phyloP scores from a whole-genome alignment of 2,329 filamentous ascomycete species.

The Xylariales sp. region DNA sequence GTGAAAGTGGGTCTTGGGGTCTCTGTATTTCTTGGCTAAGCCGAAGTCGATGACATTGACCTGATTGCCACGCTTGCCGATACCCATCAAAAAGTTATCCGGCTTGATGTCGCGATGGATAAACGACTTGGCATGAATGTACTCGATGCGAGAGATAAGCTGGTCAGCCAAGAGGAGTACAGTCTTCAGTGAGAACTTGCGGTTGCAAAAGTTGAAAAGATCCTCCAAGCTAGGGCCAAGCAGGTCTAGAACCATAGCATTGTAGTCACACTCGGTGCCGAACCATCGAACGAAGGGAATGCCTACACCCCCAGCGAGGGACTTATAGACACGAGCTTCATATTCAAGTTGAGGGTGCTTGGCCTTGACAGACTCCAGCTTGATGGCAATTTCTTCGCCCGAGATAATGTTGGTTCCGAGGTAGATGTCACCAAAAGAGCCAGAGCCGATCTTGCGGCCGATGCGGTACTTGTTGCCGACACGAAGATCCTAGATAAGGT shows the following conservation, averaged over 20 bases:
- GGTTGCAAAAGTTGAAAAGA: slow-evolving; percentile 99
- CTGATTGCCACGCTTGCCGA: slow-evolving; percentile 98
- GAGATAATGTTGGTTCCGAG: slow-evolving; percentile 99
- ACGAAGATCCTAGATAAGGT: slow-evolving; percentile 80
- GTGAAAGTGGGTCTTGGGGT: slow-evolving; percentile 99
- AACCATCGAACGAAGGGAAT: slow-evolving; percentile 99
- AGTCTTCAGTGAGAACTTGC: slow-evolving; percentile 99
- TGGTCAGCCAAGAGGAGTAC: slow-evolving; percentile 96
- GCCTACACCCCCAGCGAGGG: slow-evolving; percentile 93
- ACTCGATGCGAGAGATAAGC: slow-evolving; percentile 98
- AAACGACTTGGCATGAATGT: slow-evolving; percentile 99
- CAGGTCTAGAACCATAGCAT: slow-evolving; percentile 98
- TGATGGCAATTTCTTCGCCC: slow-evolving; percentile 99
- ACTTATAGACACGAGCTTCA: slow-evolving; percentile 93
- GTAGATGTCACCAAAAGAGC: slow-evolving; percentile 98
- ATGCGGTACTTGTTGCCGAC: slow-evolving; percentile 99
- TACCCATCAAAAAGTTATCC: slow-evolving; percentile 99
- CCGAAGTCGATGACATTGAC: slow-evolving; percentile 99
- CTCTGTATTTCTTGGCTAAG: slow-evolving; percentile 99
- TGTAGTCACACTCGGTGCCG: slow-evolving; percentile 99
- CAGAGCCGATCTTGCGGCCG: slow-evolving; percentile 98
- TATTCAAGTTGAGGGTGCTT: slow-evolving; percentile 99
- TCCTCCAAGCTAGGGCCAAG: slow-evolving; percentile 96
- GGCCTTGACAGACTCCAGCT: slow-evolving; percentile 99
- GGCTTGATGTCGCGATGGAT: slow-evolving; percentile 99